Base-by-base conservation (phyloP, 1,139 yeast genomes). In the Candida sanyaensis region DNA sequence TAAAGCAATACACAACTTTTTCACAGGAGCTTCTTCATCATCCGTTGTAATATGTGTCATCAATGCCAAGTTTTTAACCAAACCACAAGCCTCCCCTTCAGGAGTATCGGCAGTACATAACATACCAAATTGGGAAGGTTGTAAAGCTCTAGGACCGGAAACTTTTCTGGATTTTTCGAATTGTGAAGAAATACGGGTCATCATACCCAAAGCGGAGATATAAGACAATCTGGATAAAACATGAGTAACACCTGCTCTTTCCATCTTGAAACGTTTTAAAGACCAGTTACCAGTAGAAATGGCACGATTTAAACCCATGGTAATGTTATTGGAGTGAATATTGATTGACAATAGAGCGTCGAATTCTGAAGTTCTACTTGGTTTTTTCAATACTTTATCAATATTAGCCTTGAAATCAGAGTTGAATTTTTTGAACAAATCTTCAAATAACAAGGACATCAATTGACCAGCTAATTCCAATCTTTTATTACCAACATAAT, bases 41-140 rank as follows among this genome's bases (percentile, higher is more conserved):
- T 93, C 99, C 3, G 99, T 92, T 8, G 99, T 93, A 61, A 93
- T 95, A 69, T 93, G 99, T 12, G 99, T 93, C 99, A 93, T 93
- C 47, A 93, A 78, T 2, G 99, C 99, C 66, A 93, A 76, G 63
- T 93, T 93, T 68, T 93, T 93, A 32, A 93, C 99, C 66, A 93
- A 80, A 61, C 99, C 99, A 83, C 99, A 93, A 1, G 99, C 99
- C 68, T 95, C 99, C 77, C 99, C 99, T 80, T 93, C 99, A 2
- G 99, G 99, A 0, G 99, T 93, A 80, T 93, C 99, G 0, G 98
- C 89, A 6, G 99, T 91, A 78, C 99, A 93, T 53, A 93, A 77
- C 98, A 93, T 93, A 63, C 99, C 99, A 67, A 93, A 93, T 69
- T 93, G 99, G 1, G 99, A 95, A 10, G 99, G 99, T 67, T 93